These are phyloP conservation scores for Corylus americana DNA, from an alignment of 306 rosid genomes.

Conservation along the genomic window DNA sequence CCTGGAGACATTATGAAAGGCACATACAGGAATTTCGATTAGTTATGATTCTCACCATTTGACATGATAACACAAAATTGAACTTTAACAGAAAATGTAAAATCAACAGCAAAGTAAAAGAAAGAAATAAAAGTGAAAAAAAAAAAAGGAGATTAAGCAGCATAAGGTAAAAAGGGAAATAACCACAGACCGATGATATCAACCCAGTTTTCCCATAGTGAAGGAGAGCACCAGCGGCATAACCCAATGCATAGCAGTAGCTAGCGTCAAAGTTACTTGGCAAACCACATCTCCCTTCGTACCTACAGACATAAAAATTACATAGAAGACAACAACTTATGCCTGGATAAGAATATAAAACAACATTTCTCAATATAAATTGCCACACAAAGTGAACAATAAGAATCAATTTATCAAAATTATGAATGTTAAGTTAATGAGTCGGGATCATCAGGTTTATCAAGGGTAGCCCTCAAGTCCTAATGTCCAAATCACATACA, in stretches of 20 bases:
- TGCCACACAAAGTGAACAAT: background rate
- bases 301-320: slow-evolving; percentile 48
- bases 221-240: slow-evolving; percentile 91
- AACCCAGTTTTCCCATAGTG: slow-evolving; percentile 89
- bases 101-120: slow-evolving; percentile 9
- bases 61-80: slow-evolving; percentile 3
- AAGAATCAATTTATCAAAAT: background rate
- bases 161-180: background rate
- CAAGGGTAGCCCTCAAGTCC: background rate
- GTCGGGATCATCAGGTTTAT: background rate
- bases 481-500: background rate
- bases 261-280: slow-evolving; percentile 95
- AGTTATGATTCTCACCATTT: background rate
- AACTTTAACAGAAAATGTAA: background rate
- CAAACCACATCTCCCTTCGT: slow-evolving; percentile 97
- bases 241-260: slow-evolving; percentile 96
- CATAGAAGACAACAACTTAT: slow-evolving; percentile 3
- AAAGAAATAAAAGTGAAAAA: slow-evolving; percentile 10
- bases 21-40: slow-evolving; percentile 15
- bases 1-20: slow-evolving; percentile 49
- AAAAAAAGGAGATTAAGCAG: slow-evolving; percentile 1
- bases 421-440: background rate
- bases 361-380: background rate
- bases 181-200: slow-evolving; percentile 84
- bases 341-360: background rate